Conservation (phyloP, 2,329 filamentous ascomycete genomes). For the Ceratocystis albifundus region DNA sequence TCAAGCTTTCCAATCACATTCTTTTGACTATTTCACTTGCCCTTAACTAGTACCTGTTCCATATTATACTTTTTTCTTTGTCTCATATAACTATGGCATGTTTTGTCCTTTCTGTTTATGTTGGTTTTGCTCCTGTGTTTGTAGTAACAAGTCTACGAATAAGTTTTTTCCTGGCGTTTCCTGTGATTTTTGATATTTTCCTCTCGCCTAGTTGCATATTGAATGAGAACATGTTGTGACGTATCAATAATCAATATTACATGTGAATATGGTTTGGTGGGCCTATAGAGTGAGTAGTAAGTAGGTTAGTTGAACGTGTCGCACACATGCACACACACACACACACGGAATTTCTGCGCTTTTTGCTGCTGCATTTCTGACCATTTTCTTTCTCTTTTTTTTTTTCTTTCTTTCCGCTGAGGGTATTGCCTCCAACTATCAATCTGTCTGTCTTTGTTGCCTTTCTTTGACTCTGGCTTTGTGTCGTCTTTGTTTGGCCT, state of each 20-base stretch:
- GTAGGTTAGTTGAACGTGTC: too few species aligned
- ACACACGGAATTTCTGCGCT: too few species aligned
- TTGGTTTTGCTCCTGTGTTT: neutral
- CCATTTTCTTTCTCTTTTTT: neutral
- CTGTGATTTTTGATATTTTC: too few species aligned
- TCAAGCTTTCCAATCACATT: neutral
- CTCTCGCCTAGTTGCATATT: too few species aligned
- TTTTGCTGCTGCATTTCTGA: neutral
- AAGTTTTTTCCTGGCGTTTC: neutral
- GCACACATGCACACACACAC: too few species aligned
- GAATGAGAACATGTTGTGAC: too few species aligned
- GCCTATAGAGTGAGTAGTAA: too few species aligned
- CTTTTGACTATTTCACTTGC: constrained; percentile 3
- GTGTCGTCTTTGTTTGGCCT: neutral
- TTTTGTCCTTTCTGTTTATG: neutral
- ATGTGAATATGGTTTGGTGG: too few species aligned
- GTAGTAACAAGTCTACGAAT: neutral
- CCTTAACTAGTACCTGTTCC: constrained; percentile 2
- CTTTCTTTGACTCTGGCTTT: neutral
- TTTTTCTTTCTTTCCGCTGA: too few species aligned
- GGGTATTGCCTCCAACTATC: too few species aligned
- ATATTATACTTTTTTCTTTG: constrained; percentile 8
- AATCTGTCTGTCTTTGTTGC: neutral
- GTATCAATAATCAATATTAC: too few species aligned
- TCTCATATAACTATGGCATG: neutral